These are phyloP conservation scores for Pseudoperonospora humuli DNA, from an alignment of 352 stramenopile species.

Conservation along the genomic window DNA sequence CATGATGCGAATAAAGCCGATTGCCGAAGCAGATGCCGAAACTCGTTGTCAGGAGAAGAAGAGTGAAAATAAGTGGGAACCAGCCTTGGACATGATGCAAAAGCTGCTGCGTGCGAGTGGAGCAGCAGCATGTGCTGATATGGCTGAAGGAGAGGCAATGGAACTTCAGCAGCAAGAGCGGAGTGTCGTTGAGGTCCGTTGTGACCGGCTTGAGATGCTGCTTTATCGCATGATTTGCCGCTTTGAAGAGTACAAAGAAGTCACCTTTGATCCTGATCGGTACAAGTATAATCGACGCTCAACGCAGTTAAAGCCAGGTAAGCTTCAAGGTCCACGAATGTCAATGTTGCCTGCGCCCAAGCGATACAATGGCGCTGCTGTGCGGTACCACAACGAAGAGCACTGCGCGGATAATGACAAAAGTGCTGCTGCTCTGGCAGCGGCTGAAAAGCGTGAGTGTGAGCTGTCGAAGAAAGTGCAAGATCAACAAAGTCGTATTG, in stretches of 20 bases:
- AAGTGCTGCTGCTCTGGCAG: conserved; percentile 10
- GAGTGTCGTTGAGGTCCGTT: conserved; percentile 44
- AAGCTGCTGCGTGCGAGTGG: conserved; percentile 58
- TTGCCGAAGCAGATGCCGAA: conserved; percentile 21
- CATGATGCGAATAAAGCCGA: conserved; percentile 14
- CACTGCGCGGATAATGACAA: conserved; percentile 25
- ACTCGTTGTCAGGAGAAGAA: conserved; percentile 20
- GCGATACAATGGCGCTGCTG: conserved; percentile 31
- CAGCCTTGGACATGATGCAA: conserved; percentile 73
- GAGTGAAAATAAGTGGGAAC: conserved; percentile 68
- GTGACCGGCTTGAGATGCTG: conserved; percentile 71
- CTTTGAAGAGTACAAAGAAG: conserved; percentile 75
- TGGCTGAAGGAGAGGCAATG: conserved; percentile 26
- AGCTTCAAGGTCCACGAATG: conserved; percentile 36
- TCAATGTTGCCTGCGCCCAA: conserved; percentile 34
- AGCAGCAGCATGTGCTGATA: conserved; percentile 31
- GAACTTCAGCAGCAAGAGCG: conserved; percentile 21
- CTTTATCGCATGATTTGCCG: conserved; percentile 83
- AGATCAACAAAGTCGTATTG: conserved; percentile 26
- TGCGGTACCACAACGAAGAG: conserved; percentile 35
- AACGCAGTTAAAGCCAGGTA: conserved; percentile 21
- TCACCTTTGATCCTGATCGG: conserved; percentile 45
- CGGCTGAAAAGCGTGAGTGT: conserved; percentile 26
- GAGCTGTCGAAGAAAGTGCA: conserved; percentile 41
- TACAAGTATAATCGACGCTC: conserved; percentile 12